Percentiles rank a stretch among this genome's conserved stretches.
These are phyloP conservation scores for Peziza echinospora DNA, from an alignment of 495 filamentous ascomycete genomes.

Conservation along the genomic window DNA sequence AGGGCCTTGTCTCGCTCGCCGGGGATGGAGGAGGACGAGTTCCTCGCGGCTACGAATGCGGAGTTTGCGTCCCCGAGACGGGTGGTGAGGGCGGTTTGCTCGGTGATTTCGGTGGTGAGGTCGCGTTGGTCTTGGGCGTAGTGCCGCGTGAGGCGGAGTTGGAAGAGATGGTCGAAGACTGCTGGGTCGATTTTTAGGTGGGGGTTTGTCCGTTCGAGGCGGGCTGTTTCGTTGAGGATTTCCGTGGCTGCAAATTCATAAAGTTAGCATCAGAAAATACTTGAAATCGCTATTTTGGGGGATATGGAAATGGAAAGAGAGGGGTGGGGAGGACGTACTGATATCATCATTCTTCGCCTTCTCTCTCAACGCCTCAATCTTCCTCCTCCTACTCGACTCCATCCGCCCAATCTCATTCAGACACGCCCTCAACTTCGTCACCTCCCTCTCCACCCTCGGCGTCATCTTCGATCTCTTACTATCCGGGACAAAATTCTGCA, in stretches of 20 bases:
- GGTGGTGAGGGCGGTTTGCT: conserved; percentile 49
- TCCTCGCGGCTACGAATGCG: conserved; percentile 44
- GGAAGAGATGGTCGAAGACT: conserved; percentile 82
- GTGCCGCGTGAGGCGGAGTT: conserved; percentile 45
- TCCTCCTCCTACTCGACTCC: conserved; percentile 52
- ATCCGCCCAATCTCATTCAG: conserved; percentile 67
- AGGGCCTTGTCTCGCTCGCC: conserved; percentile 66
- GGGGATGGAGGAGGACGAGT: conserved; percentile 46
- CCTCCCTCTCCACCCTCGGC: conserved; percentile 55
- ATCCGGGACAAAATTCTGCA: conserved; percentile 59
- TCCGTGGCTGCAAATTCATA: conserved; percentile 39
- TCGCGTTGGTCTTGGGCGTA: conserved; percentile 58
- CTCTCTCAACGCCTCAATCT: conserved; percentile 49
- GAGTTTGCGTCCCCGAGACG: conserved; percentile 54
- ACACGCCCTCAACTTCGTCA: conserved; percentile 45
- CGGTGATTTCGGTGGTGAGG: conserved; percentile 45
- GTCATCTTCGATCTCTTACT: conserved; percentile 57
- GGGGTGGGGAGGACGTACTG: conserved; percentile 28
- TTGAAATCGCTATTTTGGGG: conserved; percentile 3
- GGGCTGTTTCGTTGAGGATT: conserved; percentile 59
- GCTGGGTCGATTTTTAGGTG: conserved; percentile 63
- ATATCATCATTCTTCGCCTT: conserved; percentile 79
- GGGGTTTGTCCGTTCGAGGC: conserved; percentile 65
- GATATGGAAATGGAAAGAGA: background rate
- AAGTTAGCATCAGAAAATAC: background rate